These are phyloP conservation scores for Excoecaria agallocha DNA, from an alignment of 345 rosid genomes.

Conservation along the genomic window DNA sequence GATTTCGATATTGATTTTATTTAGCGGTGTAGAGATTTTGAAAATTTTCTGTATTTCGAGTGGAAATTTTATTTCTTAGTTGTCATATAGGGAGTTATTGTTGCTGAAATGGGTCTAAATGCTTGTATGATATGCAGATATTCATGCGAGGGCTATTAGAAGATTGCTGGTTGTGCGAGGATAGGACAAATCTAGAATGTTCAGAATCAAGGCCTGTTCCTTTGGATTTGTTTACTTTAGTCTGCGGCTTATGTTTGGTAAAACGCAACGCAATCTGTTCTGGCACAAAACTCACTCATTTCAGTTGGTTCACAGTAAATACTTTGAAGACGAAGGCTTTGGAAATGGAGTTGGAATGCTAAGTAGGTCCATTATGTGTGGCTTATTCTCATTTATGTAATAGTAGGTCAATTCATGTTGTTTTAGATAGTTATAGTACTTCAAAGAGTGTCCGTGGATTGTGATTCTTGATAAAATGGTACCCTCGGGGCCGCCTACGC, in stretches of 20 bases:
- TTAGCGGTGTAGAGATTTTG: constrained; percentile 5
- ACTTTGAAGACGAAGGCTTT: constrained; percentile 30
- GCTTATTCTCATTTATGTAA: constrained; percentile 23
- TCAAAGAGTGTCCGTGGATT: constrained; percentile 13
- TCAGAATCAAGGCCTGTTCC: constrained; percentile 33
- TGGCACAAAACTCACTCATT: constrained; percentile 28
- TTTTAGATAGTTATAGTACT: constrained; percentile 33
- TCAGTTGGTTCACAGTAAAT: constrained; percentile 34
- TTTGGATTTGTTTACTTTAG: constrained; percentile 30
- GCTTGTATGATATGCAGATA: constrained; percentile 27
- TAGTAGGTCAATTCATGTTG: constrained; percentile 33
- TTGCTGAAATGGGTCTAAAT: constrained; percentile 35
- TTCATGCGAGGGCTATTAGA: constrained; percentile 36
- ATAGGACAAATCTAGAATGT: constrained; percentile 40
- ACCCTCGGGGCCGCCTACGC: constrained; percentile 77
- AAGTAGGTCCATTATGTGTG: constrained; percentile 19
- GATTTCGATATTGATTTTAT: constrained; percentile 10
- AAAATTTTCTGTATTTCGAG: background rate
- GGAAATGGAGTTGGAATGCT: constrained; percentile 42
- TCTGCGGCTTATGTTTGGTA: constrained; percentile 35
- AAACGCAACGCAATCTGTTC: constrained; percentile 34
- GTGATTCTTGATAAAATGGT: constrained; percentile 55
- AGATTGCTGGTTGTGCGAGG: constrained; percentile 29
- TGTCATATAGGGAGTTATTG: constrained; percentile 10
- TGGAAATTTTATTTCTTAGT: constrained; percentile 12